These are phyloP conservation scores for Diaporthe citriasiana DNA, from an alignment of 2,329 filamentous ascomycete genomes.

Conservation along the genomic window DNA sequence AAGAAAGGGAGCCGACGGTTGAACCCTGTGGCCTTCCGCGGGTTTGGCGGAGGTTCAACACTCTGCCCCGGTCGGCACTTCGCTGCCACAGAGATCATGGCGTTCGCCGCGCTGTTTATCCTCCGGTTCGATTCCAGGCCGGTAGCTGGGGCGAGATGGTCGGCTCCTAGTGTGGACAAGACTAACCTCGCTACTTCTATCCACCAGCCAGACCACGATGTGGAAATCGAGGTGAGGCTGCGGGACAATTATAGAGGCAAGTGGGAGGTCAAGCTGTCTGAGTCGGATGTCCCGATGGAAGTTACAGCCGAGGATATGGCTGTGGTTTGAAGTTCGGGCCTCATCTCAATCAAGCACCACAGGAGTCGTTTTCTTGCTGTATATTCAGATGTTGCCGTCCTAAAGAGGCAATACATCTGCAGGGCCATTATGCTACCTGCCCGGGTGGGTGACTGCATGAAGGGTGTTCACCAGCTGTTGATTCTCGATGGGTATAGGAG, in stretches of 20 bases:
- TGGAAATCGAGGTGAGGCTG: background rate
- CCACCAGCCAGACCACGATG: background rate
- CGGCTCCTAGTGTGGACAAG: background rate
- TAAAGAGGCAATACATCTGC: no score
- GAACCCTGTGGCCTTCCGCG: slow-evolving; percentile 44
- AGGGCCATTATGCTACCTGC: no score
- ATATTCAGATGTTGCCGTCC: background rate
- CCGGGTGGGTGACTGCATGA: no score
- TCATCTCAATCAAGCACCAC: background rate
- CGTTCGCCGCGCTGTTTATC: no score
- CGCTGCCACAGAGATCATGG: slow-evolving; percentile 29
- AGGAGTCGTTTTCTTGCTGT: background rate
- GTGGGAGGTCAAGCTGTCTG: background rate
- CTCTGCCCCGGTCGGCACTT: slow-evolving; percentile 48
- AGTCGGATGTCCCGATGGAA: background rate
- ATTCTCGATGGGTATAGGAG: background rate
- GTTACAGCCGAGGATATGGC: background rate
- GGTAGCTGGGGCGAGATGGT: background rate
- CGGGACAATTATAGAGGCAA: background rate
- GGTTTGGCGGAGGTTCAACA: slow-evolving; percentile 47
- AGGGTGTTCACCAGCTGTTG: background rate
- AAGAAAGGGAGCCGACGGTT: background rate
- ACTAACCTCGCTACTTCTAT: background rate
- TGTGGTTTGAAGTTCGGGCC: background rate
- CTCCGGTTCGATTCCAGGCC: no score